These are phyloP conservation scores for Hypoxylon crocopeplum DNA, from an alignment of 495 filamentous ascomycete genomes.

Conservation along the genomic window DNA sequence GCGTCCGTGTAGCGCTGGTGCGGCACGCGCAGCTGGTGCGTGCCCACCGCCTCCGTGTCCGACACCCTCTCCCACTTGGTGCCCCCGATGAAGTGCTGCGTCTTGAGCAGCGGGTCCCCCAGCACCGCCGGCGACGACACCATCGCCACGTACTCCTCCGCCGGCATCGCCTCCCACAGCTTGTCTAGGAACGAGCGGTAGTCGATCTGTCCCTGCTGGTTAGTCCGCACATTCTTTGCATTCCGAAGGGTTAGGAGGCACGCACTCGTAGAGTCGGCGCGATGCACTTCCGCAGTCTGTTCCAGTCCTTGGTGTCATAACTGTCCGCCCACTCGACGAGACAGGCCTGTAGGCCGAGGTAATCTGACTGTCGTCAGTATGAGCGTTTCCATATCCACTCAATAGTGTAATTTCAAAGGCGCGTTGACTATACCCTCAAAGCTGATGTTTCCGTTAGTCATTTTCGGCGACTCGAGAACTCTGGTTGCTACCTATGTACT, in stretches of 20 bases:
- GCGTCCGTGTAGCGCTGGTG: slow-evolving; percentile 69
- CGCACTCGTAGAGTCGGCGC: slow-evolving; percentile 69
- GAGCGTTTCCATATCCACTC: not conserved
- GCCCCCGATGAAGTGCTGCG: slow-evolving; percentile 78
- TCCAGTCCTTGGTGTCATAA: slow-evolving; percentile 85
- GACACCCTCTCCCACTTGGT: slow-evolving; percentile 74
- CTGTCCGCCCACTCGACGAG: slow-evolving; percentile 81
- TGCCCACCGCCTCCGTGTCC: slow-evolving; percentile 71
- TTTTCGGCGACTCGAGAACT: not conserved
- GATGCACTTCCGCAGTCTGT: slow-evolving; percentile 71
- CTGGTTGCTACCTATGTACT: not conserved
- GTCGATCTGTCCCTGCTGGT: slow-evolving; percentile 58
- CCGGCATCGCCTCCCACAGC: slow-evolving; percentile 74
- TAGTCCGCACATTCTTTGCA: slow-evolving; percentile 3
- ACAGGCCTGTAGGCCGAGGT: slow-evolving; percentile 58
- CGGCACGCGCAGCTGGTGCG: slow-evolving; percentile 80
- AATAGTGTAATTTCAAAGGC: no score
- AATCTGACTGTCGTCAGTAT: slow-evolving; percentile 48
- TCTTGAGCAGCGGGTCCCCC: slow-evolving; percentile 73
- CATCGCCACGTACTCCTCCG: slow-evolving; percentile 75
- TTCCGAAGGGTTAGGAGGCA: slow-evolving; percentile 1
- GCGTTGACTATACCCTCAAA: slow-evolving; percentile 34
- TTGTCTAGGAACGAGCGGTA: slow-evolving; percentile 78
- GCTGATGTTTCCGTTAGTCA: slow-evolving; percentile 33
- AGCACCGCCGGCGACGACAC: slow-evolving; percentile 69